These are phyloP conservation scores for Arabidopsis lyrata DNA, from an alignment of 441 rosid genomes.

Conservation along the genomic window DNA sequence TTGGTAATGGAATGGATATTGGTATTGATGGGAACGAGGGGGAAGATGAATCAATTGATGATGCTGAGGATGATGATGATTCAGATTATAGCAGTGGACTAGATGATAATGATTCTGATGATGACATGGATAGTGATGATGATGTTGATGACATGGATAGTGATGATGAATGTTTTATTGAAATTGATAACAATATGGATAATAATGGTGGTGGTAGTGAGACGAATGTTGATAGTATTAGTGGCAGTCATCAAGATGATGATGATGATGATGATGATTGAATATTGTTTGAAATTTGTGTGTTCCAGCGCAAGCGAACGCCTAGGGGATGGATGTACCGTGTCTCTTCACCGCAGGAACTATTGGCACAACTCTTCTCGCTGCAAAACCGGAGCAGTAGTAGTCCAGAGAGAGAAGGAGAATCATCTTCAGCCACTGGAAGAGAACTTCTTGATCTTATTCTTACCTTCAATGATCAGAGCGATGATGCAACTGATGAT, in stretches of 20 bases:
- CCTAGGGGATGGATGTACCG: slow-evolving; percentile 65
- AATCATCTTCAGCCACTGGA: slow-evolving; percentile 48
- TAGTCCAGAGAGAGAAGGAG: slow-evolving; percentile 49
- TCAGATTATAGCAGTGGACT: slow-evolving; percentile 14
- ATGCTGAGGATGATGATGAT: slow-evolving; percentile 21
- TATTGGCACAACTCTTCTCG: slow-evolving; percentile 71
- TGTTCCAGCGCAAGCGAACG: slow-evolving; percentile 68
- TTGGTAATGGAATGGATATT: slow-evolving; percentile 12
- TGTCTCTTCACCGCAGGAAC: slow-evolving; percentile 61
- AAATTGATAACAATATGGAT: slow-evolving; percentile 37
- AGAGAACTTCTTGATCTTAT: slow-evolving; percentile 61
- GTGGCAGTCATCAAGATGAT: slow-evolving; percentile 12
- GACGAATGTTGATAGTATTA: slow-evolving; percentile 15
- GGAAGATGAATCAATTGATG: slow-evolving; percentile 37
- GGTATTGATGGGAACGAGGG: slow-evolving; percentile 21
- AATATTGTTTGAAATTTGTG: slow-evolving; percentile 51
- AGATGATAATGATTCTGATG: slow-evolving; percentile 28
- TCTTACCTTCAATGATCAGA: slow-evolving; percentile 49
- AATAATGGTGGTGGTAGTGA: slow-evolving; percentile 34
- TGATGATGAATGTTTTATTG: slow-evolving; percentile 32
- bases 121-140: slow-evolving; percentile 7
- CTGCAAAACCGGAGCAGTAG: slow-evolving; percentile 50
- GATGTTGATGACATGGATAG: not conserved
- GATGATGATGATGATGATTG: slow-evolving; percentile 40
- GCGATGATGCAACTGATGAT: slow-evolving; percentile 46